These are phyloP conservation scores for Fusarium poae DNA, from an alignment of 2,329 filamentous ascomycete species.

Conservation along the genomic window DNA sequence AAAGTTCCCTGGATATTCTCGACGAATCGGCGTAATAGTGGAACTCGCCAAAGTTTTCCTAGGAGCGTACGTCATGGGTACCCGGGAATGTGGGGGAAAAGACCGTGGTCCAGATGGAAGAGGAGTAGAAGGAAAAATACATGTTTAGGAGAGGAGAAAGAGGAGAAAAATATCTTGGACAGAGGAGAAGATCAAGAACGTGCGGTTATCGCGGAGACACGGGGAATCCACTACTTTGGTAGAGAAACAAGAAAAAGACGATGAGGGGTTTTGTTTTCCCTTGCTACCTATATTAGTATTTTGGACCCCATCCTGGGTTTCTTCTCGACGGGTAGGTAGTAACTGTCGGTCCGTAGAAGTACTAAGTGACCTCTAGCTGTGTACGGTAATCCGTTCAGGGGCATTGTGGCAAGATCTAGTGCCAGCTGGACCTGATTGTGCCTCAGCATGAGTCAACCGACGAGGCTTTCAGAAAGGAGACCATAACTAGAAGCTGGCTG, in stretches of 20 bases:
- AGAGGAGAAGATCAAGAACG: constrained; percentile 11
- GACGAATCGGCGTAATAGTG: constrained; percentile 37
- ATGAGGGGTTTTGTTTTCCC: constrained; percentile 33
- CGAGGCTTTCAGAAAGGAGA: constrained; percentile 6
- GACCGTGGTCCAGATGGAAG: constrained; percentile 32
- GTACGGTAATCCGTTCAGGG: constrained; percentile 20
- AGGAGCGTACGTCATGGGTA: constrained; percentile 35
- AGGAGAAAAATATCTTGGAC: constrained; percentile 19
- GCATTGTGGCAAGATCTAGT: constrained; percentile 30
- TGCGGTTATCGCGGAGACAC: constrained; percentile 41
- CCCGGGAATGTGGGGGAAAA: constrained; percentile 33
- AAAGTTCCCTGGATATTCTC: constrained; percentile 3
- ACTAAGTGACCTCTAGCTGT: background rate
- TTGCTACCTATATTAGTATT: too few species aligned
- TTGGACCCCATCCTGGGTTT: background rate
- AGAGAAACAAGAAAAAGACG: background rate
- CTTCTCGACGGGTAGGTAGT: too few species aligned
- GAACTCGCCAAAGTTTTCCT: constrained; percentile 20
- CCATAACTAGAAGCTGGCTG: background rate
- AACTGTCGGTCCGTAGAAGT: constrained; percentile 5
- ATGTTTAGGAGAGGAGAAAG: constrained; percentile 18
- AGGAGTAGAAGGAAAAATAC: constrained; percentile 14
- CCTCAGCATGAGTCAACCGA: constrained; percentile 28
- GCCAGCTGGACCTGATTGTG: constrained; percentile 3
- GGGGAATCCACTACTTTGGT: background rate